phyloP scores from a whole-genome alignment of 2,329 filamentous ascomycete genomes.

The Colletotrichum tabaci region DNA sequence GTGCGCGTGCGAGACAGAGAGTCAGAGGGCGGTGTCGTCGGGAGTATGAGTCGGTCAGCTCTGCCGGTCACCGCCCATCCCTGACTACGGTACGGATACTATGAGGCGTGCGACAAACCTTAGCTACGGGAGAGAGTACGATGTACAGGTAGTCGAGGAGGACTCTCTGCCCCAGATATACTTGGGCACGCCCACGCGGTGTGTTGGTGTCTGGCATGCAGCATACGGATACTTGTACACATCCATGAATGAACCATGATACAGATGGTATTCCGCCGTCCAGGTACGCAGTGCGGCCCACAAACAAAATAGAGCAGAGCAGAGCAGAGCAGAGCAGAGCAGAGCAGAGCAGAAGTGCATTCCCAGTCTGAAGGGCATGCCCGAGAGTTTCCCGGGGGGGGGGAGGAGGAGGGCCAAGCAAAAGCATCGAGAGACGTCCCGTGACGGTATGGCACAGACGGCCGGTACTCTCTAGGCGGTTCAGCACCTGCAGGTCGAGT shows the following conservation, averaged over 20 bases:
- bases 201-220: neutral
- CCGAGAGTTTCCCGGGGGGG: neutral
- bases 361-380: neutral
- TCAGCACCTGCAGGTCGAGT: constrained; percentile 5
- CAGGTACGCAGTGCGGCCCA: constrained; percentile 2
- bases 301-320: neutral
- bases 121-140: too few species aligned
- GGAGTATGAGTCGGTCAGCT: constrained; percentile 30
- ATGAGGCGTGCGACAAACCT: too few species aligned
- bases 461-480: constrained; percentile 3
- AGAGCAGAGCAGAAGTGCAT: neutral
- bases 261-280: neutral
- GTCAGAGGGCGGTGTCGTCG: constrained; percentile 22
- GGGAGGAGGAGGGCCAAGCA: too few species aligned
- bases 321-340: neutral
- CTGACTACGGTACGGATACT: neutral
- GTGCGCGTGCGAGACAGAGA: too few species aligned
- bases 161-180: too few species aligned
- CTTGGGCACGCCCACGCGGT: neutral
- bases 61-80: constrained; percentile 33
- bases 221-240: too few species aligned
- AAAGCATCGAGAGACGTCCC: neutral
- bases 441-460: neutral
- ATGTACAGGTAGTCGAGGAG: too few species aligned
- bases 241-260: too few species aligned